Evolutionary conservation across 2,329 filamentous ascomycete species (phyloP).

Genomic region (Scolecobasidium constrictum): DNA sequence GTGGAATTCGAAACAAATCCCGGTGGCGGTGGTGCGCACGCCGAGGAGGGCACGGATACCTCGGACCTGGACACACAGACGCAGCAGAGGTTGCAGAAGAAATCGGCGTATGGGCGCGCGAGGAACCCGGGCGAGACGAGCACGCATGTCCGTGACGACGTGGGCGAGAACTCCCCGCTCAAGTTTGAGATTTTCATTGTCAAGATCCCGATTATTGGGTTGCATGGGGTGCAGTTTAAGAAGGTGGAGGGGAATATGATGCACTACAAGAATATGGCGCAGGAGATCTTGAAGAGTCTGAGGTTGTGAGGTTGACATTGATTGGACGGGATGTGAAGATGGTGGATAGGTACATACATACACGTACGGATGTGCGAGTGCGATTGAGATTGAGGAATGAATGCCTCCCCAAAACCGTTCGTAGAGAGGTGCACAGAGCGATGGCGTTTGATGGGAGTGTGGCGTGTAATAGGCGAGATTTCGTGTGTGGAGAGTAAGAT

Average conservation of each 20-base stretch:
- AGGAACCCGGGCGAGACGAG: constrained; percentile 68
- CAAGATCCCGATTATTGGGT: constrained; percentile 83
- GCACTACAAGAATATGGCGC: constrained; percentile 98
- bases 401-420: no score
- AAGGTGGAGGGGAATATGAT: constrained; percentile 85
- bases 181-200: constrained; percentile 96
- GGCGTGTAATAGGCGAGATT: no score
- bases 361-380: no score
- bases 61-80: not conserved
- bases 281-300: constrained; percentile 82
- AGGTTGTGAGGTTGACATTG: no score
- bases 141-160: constrained; percentile 82
- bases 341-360: no score
- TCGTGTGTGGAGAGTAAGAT: no score
- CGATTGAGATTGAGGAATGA: no score
- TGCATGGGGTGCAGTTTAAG: constrained; percentile 98
- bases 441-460: no score
- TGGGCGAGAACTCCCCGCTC: constrained; percentile 72
- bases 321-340: no score
- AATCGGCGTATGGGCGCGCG: constrained; percentile 22
- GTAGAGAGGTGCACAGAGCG: no score
- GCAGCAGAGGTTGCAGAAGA: constrained; percentile 7
- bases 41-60: not conserved
- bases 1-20: not conserved
- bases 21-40: not conserved